These are phyloP conservation scores for Tolypocladium capitatum DNA, from an alignment of 2,329 filamentous ascomycete species.

Conservation along the genomic window DNA sequence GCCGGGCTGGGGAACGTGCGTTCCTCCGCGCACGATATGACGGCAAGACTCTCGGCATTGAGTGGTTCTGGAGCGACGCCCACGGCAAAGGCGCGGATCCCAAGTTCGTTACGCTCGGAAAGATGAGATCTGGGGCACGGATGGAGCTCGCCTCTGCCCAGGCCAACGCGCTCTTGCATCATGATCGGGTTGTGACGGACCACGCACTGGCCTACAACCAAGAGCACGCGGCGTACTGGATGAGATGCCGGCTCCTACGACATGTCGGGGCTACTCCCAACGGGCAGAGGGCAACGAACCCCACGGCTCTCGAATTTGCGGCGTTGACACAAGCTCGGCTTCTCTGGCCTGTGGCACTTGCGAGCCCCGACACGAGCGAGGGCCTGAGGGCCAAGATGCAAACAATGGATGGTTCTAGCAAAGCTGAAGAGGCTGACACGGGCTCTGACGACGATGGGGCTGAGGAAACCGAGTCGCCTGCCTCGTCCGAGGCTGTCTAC, in stretches of 20 bases:
- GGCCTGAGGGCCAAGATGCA: neutral
- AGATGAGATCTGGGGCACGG: neutral
- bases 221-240: neutral
- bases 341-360: neutral
- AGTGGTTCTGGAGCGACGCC: slow-evolving; percentile 3
- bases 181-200: neutral
- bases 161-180: neutral
- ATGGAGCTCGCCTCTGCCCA: neutral
- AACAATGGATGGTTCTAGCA: too few species aligned
- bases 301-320: neutral
- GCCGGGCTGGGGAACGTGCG: neutral
- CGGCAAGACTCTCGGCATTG: neutral
- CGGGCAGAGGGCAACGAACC: neutral
- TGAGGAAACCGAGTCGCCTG: too few species aligned
- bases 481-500: neutral
- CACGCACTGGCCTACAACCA: neutral
- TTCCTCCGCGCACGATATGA: neutral
- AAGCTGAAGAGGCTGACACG: too few species aligned
- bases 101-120: neutral
- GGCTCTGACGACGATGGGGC: too few species aligned
- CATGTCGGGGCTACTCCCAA: neutral
- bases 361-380: neutral
- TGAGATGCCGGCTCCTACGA: neutral
- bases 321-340: neutral
- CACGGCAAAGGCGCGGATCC: slow-evolving; percentile 1